These are phyloP conservation scores for Aspergillus ochraceoroseus DNA, from an alignment of 2,329 filamentous ascomycete genomes.

Conservation along the genomic window DNA sequence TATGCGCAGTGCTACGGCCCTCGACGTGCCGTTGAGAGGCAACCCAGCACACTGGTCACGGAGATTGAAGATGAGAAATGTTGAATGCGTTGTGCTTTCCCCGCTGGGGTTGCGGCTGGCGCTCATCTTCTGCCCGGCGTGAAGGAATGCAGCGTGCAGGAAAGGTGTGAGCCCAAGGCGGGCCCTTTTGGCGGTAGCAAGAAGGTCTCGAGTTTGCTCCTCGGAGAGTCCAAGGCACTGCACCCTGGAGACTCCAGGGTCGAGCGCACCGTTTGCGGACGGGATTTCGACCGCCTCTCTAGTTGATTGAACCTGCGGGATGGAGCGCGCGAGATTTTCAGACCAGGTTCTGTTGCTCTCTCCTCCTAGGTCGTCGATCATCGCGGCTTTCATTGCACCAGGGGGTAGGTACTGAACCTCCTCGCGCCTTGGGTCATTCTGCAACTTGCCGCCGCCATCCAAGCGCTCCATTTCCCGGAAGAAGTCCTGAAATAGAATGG, in stretches of 20 bases:
- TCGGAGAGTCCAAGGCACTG: neutral
- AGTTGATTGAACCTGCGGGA: neutral
- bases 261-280: neutral
- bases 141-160: neutral
- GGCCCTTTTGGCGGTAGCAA: neutral
- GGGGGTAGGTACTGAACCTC: neutral
- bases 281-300: neutral
- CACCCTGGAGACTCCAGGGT: neutral
- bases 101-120: neutral
- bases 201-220: neutral
- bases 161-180: neutral
- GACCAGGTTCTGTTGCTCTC: too few species aligned
- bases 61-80: neutral
- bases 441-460: neutral
- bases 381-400: neutral
- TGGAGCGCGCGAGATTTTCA: neutral
- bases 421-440: neutral
- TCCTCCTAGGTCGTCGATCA: neutral
- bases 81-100: neutral
- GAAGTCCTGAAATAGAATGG: neutral
- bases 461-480: neutral
- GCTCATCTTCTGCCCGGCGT: neutral
- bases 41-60: neutral
- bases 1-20: neutral
- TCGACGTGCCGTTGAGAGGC: neutral